Evolutionary conservation across 768 basidiomycete genomes (phyloP).

Genomic region (Macrolepiota dolichaula): DNA sequence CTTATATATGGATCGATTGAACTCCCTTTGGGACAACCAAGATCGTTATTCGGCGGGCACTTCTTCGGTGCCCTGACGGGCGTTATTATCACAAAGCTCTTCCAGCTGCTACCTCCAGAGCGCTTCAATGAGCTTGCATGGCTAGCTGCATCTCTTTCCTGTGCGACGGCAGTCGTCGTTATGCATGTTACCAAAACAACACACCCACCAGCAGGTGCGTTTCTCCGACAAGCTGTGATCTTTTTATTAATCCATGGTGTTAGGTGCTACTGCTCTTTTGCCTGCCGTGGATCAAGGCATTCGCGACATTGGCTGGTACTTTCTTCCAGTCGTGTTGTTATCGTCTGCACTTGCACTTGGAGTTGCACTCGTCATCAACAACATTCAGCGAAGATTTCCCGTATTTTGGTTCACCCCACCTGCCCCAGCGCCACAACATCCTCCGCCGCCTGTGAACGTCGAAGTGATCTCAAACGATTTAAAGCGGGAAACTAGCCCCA

Average conservation of each 20-base stretch:
- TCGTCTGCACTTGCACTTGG: constrained; percentile 39
- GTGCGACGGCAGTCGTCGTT: constrained; percentile 36
- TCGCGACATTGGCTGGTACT: constrained; percentile 49
- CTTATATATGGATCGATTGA: constrained; percentile 53
- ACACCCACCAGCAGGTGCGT: constrained; percentile 51
- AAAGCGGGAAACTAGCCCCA: background rate
- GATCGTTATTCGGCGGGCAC: constrained; percentile 48
- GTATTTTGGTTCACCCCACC: constrained; percentile 41
- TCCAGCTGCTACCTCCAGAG: constrained; percentile 40
- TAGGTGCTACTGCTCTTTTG: constrained; percentile 51
- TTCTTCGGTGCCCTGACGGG: constrained; percentile 47
- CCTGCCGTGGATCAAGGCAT: constrained; percentile 40
- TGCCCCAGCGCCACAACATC: background rate
- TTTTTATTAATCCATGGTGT: background rate
- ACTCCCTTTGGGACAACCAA: constrained; percentile 49
- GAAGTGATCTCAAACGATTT: background rate
- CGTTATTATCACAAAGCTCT: constrained; percentile 49
- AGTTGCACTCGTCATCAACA: constrained; percentile 46
- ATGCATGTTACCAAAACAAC: constrained; percentile 53
- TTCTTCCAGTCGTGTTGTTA: constrained; percentile 49
- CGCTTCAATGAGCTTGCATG: constrained; percentile 44
- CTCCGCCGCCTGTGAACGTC: background rate
- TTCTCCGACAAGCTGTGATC: background rate
- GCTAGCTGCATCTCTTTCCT: constrained; percentile 46
- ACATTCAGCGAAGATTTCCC: constrained; percentile 49